Base-by-base conservation (phyloP, 2,329 filamentous ascomycete genomes). In the Lasiodiplodia citricola region DNA sequence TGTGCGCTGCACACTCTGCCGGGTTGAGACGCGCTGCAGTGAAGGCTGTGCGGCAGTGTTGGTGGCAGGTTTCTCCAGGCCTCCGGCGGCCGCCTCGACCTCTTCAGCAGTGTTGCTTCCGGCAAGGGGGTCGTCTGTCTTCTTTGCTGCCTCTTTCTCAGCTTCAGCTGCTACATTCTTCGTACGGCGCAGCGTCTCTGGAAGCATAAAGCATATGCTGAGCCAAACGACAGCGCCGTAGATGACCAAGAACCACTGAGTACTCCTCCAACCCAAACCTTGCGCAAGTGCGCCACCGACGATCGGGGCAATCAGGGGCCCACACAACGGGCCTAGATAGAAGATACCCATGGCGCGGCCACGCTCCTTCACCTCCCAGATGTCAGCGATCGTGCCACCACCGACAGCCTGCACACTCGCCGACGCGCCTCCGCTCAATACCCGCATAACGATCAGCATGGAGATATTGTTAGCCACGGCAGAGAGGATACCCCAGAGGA, bases 291-390 rank as follows among this genome's bases (percentile, higher is more conserved):
- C 77, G 37, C 79, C 79, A n/a, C 79, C 79, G 23, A 81, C 75
- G 38, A 81, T 80, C 8, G 79, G 79, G 1, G 78, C 79, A 57
- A 81, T 72, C 1, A 80, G 70, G 11, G 79, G 79, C 6, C 79
- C 79, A 23, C 77, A 80, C 1, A 81, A 74, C 0, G 79, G 79
- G 5, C 79, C 79, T 1, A 81, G 72, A 54, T 80, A 81, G 69
- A 80, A 81, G 18, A 80, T 70, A 0, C 79, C 77, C 78, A 81
- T 80, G 2, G 79, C 79, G 21, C 69, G 66, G n/a, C 79, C 79
- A 10, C 79, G 74, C 66, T 80, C 79, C 60, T 73, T 76, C 2
- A 75, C 71, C 41, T 80, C 77, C 79, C 79, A 80, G 4, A 80
- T 75, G 69, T 80, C 79, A 1, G 79, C 77, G 55, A 80, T 77